A percentile compares a stretch with the other conserved stretches of the same genome.
phyloP scores from a whole-genome alignment of 2,329 filamentous ascomycete genomes.

The Fusarium napiforme region DNA sequence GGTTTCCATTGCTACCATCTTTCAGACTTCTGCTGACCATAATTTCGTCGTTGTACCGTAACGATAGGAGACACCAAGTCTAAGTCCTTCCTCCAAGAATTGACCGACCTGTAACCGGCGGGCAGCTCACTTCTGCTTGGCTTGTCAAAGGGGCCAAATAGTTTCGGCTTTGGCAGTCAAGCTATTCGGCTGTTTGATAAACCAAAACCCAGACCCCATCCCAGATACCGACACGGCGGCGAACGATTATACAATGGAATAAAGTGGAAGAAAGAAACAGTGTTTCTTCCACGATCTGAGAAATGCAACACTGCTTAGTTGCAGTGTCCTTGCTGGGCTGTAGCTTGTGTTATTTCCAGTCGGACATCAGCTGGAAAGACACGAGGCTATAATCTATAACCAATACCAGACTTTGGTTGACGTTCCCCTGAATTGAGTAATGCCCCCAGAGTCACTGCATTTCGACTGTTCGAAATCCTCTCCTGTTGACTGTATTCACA shows the following conservation, averaged over 20 bases:
- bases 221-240: not conserved
- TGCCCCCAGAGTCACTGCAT: not conserved
- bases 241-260: conserved; percentile 7
- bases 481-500: not conserved
- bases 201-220: not conserved
- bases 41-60: not conserved
- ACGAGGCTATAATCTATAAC: too few relatives aligned
- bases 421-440: not conserved
- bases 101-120: not conserved
- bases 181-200: not conserved
- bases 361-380: not conserved
- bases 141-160: not conserved
- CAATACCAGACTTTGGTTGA: not conserved
- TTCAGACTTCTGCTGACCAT: not conserved
- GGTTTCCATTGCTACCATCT: not conserved
- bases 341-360: not conserved
- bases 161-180: not conserved
- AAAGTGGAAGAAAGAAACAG: not conserved
- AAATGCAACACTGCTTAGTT: not conserved
- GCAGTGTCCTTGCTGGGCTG: not conserved
- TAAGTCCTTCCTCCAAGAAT: not conserved
- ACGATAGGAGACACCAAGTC: not conserved
- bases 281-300: not conserved
- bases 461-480: too few relatives aligned
- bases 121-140: not conserved